Evolutionary conservation across 257 asterid genomes (phyloP).

Genomic region (Solanum ossicruentum): DNA sequence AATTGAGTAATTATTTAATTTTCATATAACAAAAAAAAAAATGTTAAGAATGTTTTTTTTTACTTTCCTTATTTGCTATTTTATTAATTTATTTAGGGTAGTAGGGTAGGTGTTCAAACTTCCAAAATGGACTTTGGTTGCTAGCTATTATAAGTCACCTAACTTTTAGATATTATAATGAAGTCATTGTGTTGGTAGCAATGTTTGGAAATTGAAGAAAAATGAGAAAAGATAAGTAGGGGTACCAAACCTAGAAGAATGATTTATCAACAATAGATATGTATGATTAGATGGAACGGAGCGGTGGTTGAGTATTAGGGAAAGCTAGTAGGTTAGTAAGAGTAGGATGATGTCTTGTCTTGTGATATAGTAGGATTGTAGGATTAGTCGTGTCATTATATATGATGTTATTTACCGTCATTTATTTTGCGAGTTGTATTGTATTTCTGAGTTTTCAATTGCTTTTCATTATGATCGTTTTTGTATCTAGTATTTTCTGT

Average conservation of each 20-base stretch:
- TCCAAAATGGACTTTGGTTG: neutral
- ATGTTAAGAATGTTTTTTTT: neutral
- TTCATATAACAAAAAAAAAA: neutral
- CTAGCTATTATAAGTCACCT: neutral
- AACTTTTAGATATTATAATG: neutral
- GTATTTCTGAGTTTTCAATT: too few relatives aligned
- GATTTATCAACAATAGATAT: neutral
- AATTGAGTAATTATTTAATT: neutral
- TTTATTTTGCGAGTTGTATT: too few relatives aligned
- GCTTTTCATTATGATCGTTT: too few relatives aligned
- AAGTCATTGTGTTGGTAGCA: neutral
- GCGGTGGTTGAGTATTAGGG: too few relatives aligned
- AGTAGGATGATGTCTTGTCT: too few relatives aligned
- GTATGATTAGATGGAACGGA: too few relatives aligned
- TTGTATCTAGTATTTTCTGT: too few relatives aligned
- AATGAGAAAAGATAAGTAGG: neutral
- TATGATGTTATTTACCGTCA: too few relatives aligned
- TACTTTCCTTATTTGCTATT: neutral
- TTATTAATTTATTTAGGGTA: neutral
- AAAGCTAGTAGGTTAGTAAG: too few relatives aligned
- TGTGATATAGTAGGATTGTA: too few relatives aligned
- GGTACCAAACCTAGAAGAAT: neutral
- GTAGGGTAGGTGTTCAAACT: neutral
- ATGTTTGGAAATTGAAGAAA: neutral
- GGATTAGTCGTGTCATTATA: too few relatives aligned